These are phyloP conservation scores for Plantago coronopus DNA, from an alignment of 305 asterid genomes.

Conservation along the genomic window DNA sequence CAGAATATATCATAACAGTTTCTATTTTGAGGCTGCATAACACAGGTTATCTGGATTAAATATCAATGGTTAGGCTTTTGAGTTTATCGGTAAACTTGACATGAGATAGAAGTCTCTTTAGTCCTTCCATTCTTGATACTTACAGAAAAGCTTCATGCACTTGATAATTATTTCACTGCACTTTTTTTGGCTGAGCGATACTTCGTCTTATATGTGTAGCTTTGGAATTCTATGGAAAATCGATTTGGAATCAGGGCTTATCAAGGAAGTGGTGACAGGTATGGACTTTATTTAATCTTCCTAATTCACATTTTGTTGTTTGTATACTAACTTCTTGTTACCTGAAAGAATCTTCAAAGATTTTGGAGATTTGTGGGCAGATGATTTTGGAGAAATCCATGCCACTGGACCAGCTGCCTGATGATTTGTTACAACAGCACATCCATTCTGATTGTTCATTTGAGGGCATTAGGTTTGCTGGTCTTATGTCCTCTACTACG, in stretches of 20 bases:
- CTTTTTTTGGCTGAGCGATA: too few relatives aligned
- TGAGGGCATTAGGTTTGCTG: constrained; percentile 60
- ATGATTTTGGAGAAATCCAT: constrained; percentile 60
- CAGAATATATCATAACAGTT: too few relatives aligned
- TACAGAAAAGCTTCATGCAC: too few relatives aligned
- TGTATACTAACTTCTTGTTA: constrained; percentile 35
- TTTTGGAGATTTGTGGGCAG: constrained; percentile 76
- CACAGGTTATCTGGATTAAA: too few relatives aligned
- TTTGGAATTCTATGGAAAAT: constrained; percentile 71
- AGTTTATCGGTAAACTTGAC: too few relatives aligned
- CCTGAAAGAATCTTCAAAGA: constrained; percentile 65
- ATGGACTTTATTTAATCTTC: constrained; percentile 18
- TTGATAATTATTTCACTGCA: too few relatives aligned
- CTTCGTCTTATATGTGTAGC: constrained; percentile 54
- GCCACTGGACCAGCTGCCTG: constrained; percentile 55
- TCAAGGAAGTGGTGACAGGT: constrained; percentile 78
- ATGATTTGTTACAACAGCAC: constrained; percentile 56
- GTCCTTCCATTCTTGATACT: too few relatives aligned
- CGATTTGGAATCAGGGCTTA: constrained; percentile 60
- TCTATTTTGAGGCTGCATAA: too few relatives aligned
- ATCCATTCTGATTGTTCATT: constrained; percentile 29
- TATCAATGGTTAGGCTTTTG: too few relatives aligned
- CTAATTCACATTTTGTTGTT: constrained; percentile 17
- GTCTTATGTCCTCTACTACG: constrained; percentile 67
- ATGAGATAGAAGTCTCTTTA: too few relatives aligned